phyloP scores from a whole-genome alignment of 129 eudicot species.

The Smallanthus sonchifolius region DNA sequence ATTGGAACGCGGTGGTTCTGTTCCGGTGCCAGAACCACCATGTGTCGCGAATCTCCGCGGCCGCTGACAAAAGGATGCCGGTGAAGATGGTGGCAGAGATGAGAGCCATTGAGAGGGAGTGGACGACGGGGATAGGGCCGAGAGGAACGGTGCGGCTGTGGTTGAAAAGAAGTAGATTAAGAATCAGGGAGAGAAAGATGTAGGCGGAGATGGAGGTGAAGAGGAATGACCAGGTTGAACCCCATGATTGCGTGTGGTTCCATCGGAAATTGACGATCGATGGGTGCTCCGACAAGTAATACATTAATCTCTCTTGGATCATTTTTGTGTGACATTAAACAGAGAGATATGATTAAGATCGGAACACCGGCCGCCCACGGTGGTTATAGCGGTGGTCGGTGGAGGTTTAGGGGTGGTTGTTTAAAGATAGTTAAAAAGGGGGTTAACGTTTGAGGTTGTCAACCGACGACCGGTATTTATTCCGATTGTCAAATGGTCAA shows the following conservation, averaged over 20 bases:
- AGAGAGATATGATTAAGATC: neutral
- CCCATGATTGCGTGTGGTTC: slow-evolving; percentile 37
- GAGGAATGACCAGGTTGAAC: slow-evolving; percentile 35
- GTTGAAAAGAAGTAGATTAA: slow-evolving; percentile 12
- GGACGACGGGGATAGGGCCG: slow-evolving; percentile 31
- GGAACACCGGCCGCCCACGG: slow-evolving; percentile 13
- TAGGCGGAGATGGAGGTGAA: slow-evolving; percentile 33
- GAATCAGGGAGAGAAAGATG: slow-evolving; percentile 18
- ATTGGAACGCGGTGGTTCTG: slow-evolving; percentile 54
- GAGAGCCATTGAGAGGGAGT: slow-evolving; percentile 32
- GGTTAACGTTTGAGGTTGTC: neutral
- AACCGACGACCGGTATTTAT: neutral
- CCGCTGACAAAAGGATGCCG: slow-evolving; percentile 65
- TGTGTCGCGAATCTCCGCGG: slow-evolving; percentile 78
- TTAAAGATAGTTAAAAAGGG: neutral
- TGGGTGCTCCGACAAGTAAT: slow-evolving; percentile 35
- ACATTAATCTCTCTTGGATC: slow-evolving; percentile 15
- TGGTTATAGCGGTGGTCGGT: slow-evolving; percentile 23
- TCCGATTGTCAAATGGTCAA: neutral
- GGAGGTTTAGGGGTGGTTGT: slow-evolving; percentile 16
- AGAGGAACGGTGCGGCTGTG: slow-evolving; percentile 25
- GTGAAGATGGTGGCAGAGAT: slow-evolving; percentile 59
- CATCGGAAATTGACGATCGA: slow-evolving; percentile 31
- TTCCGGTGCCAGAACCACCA: slow-evolving; percentile 78
- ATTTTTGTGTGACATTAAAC: neutral